Evolutionary conservation across 2,329 filamentous ascomycete genomes (phyloP), one percentile per base, ranked within the genome.

Genomic region (Kalaharituber pfeilii): DNA sequence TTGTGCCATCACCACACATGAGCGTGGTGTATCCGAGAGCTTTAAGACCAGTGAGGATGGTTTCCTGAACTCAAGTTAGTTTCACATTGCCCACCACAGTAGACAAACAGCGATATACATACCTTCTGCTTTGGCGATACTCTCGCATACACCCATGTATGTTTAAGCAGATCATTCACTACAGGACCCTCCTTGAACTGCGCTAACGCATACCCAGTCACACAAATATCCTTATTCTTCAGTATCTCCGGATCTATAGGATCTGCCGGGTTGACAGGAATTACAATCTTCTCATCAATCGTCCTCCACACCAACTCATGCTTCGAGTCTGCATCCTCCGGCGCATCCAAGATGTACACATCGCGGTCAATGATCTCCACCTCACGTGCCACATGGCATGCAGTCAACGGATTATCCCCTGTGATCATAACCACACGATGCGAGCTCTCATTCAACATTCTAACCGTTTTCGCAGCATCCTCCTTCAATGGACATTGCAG

Each of bases 341-440:
- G 91, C 2, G 89, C 86, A 67, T 98, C 91, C 25, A 98, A 75
- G 62, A 98, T 96, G 56, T 96, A 76, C 53, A 91, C 86, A 29
- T 96, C 88, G 54, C 91, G 82, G 65, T 98, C 91, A 15, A 98
- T 87, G 67, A 98, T 98, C 68, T 98, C 91, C 25, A 98, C 91
- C 67, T 95, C 82, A 58, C 83, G 81, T 15, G 91, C 91, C 54
- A 98, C 91, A 66, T 98, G 89, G 9, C 94, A 86, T 60, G 91
- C 91, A 39, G 91, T 98, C 52, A 98, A 76, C 11, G 91, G 89
- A 68, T 98, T 98, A 69, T 98, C 91, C 66, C 91, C 91, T 57
- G 91, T 98, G 62, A 98, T 98, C 91, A 98, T 98, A 63, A 98
- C 84, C 49, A 94, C 87, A 63, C 91, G 86, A 69, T 98, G 91